Evolutionary conservation across 345 rosid species (phyloP), one percentile per base, ranked within the genome.

Genomic region (Limnanthes douglasii): DNA sequence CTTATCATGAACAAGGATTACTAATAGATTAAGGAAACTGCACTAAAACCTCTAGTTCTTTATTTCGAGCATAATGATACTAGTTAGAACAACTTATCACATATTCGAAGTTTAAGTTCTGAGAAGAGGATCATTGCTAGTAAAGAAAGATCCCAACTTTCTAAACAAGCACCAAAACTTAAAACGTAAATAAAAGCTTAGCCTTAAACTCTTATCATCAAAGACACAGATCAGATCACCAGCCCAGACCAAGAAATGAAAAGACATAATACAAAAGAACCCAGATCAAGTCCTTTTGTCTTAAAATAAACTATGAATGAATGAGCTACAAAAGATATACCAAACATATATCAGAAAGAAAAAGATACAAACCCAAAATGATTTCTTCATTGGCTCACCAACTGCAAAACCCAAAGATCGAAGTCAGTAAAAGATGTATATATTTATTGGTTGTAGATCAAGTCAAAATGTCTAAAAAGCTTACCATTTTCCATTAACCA

Each of bases 401-500:
- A 69, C 94, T 75, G 65, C 25, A 25, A 21, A 37, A 44, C 14
- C 1, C 38, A 45, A 12, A 22, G 30, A 53, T 19, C 16, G 18
- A 43, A 19, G 17, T 54, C 7, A 54, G 18, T 37, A 40, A 16
- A 28, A 38, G 0, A 9, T 34, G 18, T 13, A 22, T 45, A 31
- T 13, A 10, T 37, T 56, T 25, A 64, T 43, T 31, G 40, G 17
- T 15, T 37, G 15, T 32, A 53, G 59, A 54, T 21, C 39, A 45
- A 27, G 26, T 31, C 50, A 45, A 18, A 28, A 38, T 42, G 40
- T 16, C 42, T 39, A 58, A 28, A 46, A 41, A 62, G 59, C 64
- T 69, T 46, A 86, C 97, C 72, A 45, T 69, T 52, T 59, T 70
- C 76, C 63, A 82, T 58, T 13, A 75, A 65, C 36, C 75, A 53